phyloP scores from a whole-genome alignment of 2,329 filamentous ascomycete genomes.

The Pseudopyrenochaeta lycopersici region DNA sequence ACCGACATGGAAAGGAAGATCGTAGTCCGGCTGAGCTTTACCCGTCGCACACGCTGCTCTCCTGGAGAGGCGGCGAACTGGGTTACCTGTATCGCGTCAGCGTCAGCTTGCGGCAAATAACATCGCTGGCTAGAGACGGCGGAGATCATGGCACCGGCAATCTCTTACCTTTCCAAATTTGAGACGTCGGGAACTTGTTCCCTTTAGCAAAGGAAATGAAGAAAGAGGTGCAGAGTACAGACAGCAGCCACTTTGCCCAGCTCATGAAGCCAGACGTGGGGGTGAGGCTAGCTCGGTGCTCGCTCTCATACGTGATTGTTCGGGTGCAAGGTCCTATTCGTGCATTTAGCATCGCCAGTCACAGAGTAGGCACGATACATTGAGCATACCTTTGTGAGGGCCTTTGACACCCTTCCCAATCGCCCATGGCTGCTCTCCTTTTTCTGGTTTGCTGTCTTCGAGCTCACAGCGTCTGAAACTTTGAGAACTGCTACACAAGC shows the following conservation, averaged over 20 bases:
- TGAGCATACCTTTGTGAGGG: conserved; percentile 23
- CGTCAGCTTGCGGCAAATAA: background rate
- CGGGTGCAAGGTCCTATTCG: conserved; percentile 39
- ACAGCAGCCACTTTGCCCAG: conserved; percentile 34
- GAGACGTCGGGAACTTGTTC: conserved; percentile 12
- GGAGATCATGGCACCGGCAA: background rate
- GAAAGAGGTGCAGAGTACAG: conserved; percentile 36
- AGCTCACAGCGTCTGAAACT: conserved; percentile 20
- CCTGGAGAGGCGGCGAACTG: conserved; percentile 12
- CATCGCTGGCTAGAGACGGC: background rate
- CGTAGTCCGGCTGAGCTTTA: conserved; percentile 33
- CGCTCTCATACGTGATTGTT: conserved; percentile 27
- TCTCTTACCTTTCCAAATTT: conserved; percentile 20
- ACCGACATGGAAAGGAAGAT: conserved; percentile 40
- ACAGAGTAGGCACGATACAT: background rate
- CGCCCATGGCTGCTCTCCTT: conserved; percentile 16
- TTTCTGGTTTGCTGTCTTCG: conserved; percentile 27
- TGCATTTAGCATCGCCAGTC: conserved; percentile 14
- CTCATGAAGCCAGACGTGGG: conserved; percentile 11
- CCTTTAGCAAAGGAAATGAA: conserved; percentile 28
- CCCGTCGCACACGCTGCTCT: conserved; percentile 33
- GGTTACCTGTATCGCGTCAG: background rate
- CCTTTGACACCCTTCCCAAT: conserved; percentile 39
- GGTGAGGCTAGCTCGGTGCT: conserved; percentile 26
- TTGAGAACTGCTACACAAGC: conserved; percentile 17